Conservation (phyloP, 2,329 filamentous ascomycete genomes). For the Cladophialophora exuberans region DNA sequence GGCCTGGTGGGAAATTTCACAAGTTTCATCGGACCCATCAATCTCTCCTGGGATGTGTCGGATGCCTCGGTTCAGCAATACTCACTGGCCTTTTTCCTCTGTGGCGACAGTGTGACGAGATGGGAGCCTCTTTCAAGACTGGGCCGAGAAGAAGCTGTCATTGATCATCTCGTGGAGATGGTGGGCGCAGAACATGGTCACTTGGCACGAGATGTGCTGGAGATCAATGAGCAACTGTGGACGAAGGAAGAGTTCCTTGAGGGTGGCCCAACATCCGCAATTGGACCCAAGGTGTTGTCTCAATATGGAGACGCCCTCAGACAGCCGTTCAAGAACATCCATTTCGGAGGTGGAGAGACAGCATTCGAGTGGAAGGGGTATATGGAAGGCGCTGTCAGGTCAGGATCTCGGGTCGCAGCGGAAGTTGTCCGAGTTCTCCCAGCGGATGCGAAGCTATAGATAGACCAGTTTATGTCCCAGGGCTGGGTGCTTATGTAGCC, state of each 20-base stretch:
- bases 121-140: slow-evolving; percentile 19
- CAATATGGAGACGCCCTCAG: slow-evolving; percentile 41
- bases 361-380: slow-evolving; percentile 59
- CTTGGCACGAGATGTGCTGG: slow-evolving; percentile 9
- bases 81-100: slow-evolving; percentile 39
- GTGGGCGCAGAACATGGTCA: slow-evolving; percentile 9
- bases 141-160: slow-evolving; percentile 12
- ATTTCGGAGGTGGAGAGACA: slow-evolving; percentile 61
- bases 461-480: too few species aligned
- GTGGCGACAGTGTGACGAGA: slow-evolving; percentile 6
- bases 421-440: slow-evolving; percentile 45
- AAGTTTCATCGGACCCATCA: slow-evolving; percentile 50
- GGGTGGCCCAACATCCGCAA: slow-evolving; percentile 39
- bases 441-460: background rate
- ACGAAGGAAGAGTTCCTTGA: slow-evolving; percentile 41
- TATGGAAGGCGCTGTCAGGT: slow-evolving; percentile 60
- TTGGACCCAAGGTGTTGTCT: slow-evolving; percentile 45
- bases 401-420: slow-evolving; percentile 52
- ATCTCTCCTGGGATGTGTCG: slow-evolving; percentile 50
- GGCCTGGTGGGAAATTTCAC: slow-evolving; percentile 47
- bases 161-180: slow-evolving; percentile 16
- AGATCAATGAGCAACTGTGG: slow-evolving; percentile 42
- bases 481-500: too few species aligned
- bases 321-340: slow-evolving; percentile 44
- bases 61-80: slow-evolving; percentile 31